A percentile compares a stretch with the other conserved stretches of the same genome.
These are phyloP conservation scores for Corrigiola litoralis DNA, from an alignment of 179 eudicot species.

Conservation along the genomic window DNA sequence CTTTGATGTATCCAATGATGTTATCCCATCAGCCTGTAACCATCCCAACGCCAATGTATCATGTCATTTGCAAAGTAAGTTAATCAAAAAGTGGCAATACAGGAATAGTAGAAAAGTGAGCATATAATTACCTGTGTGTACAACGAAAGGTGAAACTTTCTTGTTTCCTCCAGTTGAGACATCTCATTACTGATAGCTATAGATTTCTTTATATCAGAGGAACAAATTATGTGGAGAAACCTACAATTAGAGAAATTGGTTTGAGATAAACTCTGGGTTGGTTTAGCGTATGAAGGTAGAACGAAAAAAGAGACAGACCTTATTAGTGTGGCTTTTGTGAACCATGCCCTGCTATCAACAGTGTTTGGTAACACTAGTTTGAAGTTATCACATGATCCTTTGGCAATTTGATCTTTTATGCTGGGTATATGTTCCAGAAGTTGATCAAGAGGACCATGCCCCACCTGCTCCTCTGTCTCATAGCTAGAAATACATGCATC, in stretches of 20 bases:
- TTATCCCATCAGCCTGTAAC: slow-evolving; percentile 47
- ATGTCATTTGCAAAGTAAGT: slow-evolving; percentile 16
- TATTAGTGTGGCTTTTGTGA: slow-evolving; percentile 61
- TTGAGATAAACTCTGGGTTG: background rate
- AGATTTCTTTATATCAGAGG: slow-evolving; percentile 45
- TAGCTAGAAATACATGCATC: slow-evolving; percentile 52
- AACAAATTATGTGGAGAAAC: slow-evolving; percentile 59
- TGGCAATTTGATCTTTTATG: slow-evolving; percentile 37
- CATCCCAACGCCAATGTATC: slow-evolving; percentile 21
- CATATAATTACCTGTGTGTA: slow-evolving; percentile 47
- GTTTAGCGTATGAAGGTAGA: background rate
- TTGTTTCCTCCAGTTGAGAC: slow-evolving; percentile 76
- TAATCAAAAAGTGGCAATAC: slow-evolving; percentile 9
- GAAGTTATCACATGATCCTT: slow-evolving; percentile 51
- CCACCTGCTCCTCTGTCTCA: slow-evolving; percentile 45
- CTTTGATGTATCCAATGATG: slow-evolving; percentile 72
- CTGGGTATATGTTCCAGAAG: slow-evolving; percentile 50
- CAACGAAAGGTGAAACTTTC: slow-evolving; percentile 76
- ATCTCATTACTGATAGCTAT: slow-evolving; percentile 55
- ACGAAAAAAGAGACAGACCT: slow-evolving; percentile 42
- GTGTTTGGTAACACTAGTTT: slow-evolving; percentile 44
- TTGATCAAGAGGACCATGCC: slow-evolving; percentile 58
- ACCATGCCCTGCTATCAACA: slow-evolving; percentile 41
- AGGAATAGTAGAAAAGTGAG: background rate
- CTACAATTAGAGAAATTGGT: slow-evolving; percentile 28